Base-by-base conservation (phyloP, 2,329 filamentous ascomycete genomes). In the Arthrobotrys pseudoclavata region DNA sequence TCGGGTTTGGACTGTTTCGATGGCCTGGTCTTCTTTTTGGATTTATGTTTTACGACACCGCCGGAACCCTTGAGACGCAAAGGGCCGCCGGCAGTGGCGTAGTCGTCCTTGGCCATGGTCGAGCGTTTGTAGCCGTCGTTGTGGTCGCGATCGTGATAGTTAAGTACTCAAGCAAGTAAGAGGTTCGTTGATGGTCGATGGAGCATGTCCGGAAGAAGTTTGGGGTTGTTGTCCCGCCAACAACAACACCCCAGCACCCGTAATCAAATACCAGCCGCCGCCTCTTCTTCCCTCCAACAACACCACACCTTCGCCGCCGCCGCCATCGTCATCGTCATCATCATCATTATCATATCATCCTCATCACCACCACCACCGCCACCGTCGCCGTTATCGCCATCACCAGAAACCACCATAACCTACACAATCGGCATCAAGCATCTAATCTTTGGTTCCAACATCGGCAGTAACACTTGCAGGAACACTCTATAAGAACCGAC, bases 1-100 rank as follows among this genome's bases (percentile, higher is more conserved):
- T 26, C 24, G 24, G n/a, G 24, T 24, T 24, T 37, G 15, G 15
- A 15, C 20, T 26, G 66, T 52, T 63, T 69, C 18, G 68, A 40
- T 4, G 52, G 18, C 20, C 22, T 68, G 45, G 29, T 61, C 31
- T 67, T 70, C 55, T 70, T 76, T 55, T 62, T 76, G 9, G 50
- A 24, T 37, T 62, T 70, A n/a, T 48, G 26, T 29, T 76, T 76
- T 15, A 60, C 40, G 22, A 76, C 63, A 6, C 72, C 72, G 6
- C 47, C 60, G 6, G 66, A 70, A 24, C 72, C 66, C 34, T 76
- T 76, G 13, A 76, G 57, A 7, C 66, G 66, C 12, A 76, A 67
- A 12, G 72, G 69, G 31, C 72, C 72, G 7, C 72, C 60, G 13
- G 63, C 50, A 13, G 66, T 63, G 34, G 64, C 50, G 29, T 76